Percentiles rank a stretch among this genome's conserved stretches.
Evolutionary conservation across 1,139 yeast species (phyloP).

Genomic region (Sugiyamaella castrensis): DNA sequence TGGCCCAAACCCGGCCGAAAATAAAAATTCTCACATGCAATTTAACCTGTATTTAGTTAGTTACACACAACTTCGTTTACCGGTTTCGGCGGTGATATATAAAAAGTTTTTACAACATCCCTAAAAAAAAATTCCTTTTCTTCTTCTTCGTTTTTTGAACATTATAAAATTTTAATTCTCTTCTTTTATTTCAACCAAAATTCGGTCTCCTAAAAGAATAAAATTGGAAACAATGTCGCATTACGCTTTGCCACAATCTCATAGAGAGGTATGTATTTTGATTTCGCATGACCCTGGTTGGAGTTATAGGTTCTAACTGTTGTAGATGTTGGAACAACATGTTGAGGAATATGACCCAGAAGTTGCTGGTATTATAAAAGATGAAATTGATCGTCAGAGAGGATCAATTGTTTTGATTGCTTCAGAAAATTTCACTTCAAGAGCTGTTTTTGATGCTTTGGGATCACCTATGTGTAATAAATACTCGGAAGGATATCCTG

Average conservation of each 20-base stretch:
- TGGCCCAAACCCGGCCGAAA: too few relatives aligned
- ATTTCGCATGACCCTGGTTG: too few relatives aligned
- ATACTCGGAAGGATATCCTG: conserved; percentile 98
- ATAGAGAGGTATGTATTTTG: conserved; percentile 30
- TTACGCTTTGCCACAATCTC: conserved; percentile 36
- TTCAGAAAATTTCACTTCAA: conserved; percentile 91
- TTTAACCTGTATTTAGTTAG: too few relatives aligned
- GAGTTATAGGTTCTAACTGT: background rate
- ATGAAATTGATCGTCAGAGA: conserved; percentile 80
- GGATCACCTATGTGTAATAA: conserved; percentile 98
- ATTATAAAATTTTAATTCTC: too few relatives aligned
- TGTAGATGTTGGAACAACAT: conserved; percentile 33
- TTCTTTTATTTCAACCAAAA: conserved; percentile 9
- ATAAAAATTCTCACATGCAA: too few relatives aligned
- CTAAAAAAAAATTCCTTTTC: too few relatives aligned
- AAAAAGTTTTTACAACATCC: too few relatives aligned
- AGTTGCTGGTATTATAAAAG: conserved; percentile 68
- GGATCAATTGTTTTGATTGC: conserved; percentile 90
- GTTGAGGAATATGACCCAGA: conserved; percentile 71
- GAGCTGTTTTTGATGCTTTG: conserved; percentile 87
- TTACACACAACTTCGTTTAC: too few relatives aligned
- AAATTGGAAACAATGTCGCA: conserved; percentile 28
- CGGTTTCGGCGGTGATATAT: too few relatives aligned
- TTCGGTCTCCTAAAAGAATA: conserved; percentile 16
- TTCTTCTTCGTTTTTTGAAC: too few relatives aligned